phyloP scores from a whole-genome alignment of 495 filamentous ascomycete species.

The Cairneyella variabilis region DNA sequence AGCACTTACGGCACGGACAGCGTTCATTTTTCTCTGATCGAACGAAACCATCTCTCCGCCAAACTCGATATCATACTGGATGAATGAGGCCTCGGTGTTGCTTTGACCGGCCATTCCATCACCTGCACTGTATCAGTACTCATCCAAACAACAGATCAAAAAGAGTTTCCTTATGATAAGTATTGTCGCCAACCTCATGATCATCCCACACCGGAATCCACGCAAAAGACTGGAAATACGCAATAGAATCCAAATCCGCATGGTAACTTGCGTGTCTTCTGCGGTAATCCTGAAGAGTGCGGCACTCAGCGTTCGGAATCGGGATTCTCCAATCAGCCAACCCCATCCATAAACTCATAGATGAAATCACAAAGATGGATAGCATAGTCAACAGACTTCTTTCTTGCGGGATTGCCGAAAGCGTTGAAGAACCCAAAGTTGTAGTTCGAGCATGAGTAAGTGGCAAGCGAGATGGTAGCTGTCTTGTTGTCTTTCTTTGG shows the following conservation, averaged over 20 bases:
- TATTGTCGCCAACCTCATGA: conserved; percentile 65
- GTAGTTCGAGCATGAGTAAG: neutral
- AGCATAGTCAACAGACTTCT: neutral
- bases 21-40: conserved; percentile 66
- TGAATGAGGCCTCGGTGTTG: conserved; percentile 60
- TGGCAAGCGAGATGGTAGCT: neutral
- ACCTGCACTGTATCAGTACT: too few relatives aligned
- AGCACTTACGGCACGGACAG: too few relatives aligned
- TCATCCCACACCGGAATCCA: conserved; percentile 74
- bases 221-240: conserved; percentile 53
- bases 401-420: neutral
- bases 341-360: neutral
- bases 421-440: neutral
- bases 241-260: conserved; percentile 56
- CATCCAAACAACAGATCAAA: too few relatives aligned
- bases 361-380: neutral
- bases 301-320: neutral
- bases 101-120: too few relatives aligned
- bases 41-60: conserved; percentile 58
- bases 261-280: conserved; percentile 58
- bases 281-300: conserved; percentile 51
- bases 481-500: neutral
- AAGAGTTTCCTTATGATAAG: too few relatives aligned
- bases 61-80: conserved; percentile 49
- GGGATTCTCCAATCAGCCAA: neutral